Conservation (phyloP, 2,329 filamentous ascomycete genomes). For the Sporothrix globosa region DNA sequence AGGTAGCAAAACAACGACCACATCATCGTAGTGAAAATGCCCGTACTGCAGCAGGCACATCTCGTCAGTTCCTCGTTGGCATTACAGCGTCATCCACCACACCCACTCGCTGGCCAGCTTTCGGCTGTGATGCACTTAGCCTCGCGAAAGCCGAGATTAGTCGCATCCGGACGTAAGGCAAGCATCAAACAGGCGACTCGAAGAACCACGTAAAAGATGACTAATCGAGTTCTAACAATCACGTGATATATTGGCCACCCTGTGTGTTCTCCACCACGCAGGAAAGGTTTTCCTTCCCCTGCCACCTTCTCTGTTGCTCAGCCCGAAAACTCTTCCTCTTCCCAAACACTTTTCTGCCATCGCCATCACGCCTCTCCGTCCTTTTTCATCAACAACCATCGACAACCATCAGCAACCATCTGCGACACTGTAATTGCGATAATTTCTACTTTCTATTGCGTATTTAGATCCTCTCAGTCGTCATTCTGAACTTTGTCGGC, state of each 20-base stretch:
- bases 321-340: slow-evolving; percentile 10
- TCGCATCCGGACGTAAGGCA: slow-evolving; percentile 31
- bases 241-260: neutral
- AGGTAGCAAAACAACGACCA: no score
- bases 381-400: slow-evolving; percentile 13
- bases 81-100: slow-evolving; percentile 5
- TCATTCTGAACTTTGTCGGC: neutral
- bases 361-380: neutral
- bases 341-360: slow-evolving; percentile 4
- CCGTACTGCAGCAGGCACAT: no score
- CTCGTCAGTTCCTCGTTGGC: neutral
- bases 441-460: neutral
- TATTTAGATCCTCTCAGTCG: neutral
- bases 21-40: neutral
- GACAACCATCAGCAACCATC: neutral
- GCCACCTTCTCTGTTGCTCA: neutral
- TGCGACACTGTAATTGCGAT: neutral
- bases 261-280: no score
- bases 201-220: no score
- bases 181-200: slow-evolving; percentile 17
- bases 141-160: slow-evolving; percentile 29
- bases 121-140: slow-evolving; percentile 3
- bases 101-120: neutral
- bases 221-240: neutral
- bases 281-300: neutral